Base-by-base conservation (phyloP, 192 early-diverging fungal species). In the Gryganskiella cystojenkinii region DNA sequence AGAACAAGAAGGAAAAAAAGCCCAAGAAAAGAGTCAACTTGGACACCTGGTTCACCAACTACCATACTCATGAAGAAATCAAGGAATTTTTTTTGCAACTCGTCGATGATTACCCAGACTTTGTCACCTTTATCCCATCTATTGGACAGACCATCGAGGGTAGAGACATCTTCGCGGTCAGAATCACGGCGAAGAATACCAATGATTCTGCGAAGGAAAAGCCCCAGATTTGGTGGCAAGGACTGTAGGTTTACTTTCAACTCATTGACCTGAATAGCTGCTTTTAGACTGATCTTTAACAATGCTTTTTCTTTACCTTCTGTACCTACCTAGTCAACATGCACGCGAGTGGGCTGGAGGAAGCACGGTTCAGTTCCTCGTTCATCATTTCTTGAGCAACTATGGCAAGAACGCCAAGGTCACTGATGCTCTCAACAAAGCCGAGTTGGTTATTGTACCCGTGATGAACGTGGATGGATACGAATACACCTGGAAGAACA, bases 401-500 rank as follows among this genome's bases (percentile, higher is more conserved):
- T 83, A 87, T 56, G 83, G 70, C 20, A 70, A 67, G 49, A 58
- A 80, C n/a, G 50, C 56, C 52, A 63, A 52, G 22, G 45, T 70
- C 24, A 82, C 86, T 10, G 13, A 61, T 15, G 46, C 85, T n/a
- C 66, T 87, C 40, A 80, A 82, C 25, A 44, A 70, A 24, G 80
- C 75, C 24, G 85, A 90, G 67, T 80, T 88, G 22, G 70, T 86
- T 14, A 79, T 90, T 55, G 82, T 88, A 0, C 88, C 88, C 2
- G 53, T 86, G 58, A 83, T 88, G 69, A 90, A 90, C 75, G 49
- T 85, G 24, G 88, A 90, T 64, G 88, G 88, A 4, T 88, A 88
- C 62, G 75, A 80, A n/a, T 85, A 84, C 67, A 80, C 85, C 10
- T 84, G 84, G 72, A 64, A 25, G 22, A 67, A 54, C 13, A 73